Percentiles rank a stretch among this genome's conserved stretches.
Evolutionary conservation across 2,329 filamentous ascomycete species (phyloP).

Genomic region (Xylaria sp.): DNA sequence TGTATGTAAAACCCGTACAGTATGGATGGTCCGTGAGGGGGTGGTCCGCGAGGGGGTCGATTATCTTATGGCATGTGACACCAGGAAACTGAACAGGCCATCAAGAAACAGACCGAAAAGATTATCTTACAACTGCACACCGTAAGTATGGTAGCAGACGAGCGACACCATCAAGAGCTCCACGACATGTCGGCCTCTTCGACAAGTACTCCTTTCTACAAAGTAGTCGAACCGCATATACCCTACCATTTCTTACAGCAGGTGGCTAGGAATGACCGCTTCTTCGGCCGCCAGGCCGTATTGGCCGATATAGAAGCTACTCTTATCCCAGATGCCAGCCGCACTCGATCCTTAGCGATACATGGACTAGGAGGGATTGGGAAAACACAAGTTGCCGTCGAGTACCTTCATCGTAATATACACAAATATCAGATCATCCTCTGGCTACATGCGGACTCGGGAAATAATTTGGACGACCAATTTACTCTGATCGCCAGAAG

Average conservation of each 20-base stretch:
- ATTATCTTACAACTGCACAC: too few relatives aligned
- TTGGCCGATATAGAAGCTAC: slow-evolving; percentile 1
- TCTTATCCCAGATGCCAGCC: background rate
- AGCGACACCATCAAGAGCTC: background rate
- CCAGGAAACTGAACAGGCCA: slow-evolving; percentile 1
- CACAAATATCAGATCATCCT: slow-evolving; percentile 2
- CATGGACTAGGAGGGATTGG: too few relatives aligned
- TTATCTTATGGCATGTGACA: too few relatives aligned
- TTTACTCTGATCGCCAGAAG: slow-evolving; percentile 1
- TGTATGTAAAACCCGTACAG: too few relatives aligned
- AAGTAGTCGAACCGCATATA: background rate
- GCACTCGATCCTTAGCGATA: background rate
- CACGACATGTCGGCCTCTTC: slow-evolving; percentile 5
- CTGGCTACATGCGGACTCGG: slow-evolving; percentile 1
- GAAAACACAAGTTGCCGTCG: too few relatives aligned
- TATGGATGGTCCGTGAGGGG: too few relatives aligned
- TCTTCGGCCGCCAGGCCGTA: background rate
- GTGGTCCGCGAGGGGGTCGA: too few relatives aligned
- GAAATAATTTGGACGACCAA: slow-evolving; percentile 2
- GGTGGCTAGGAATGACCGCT: slow-evolving; percentile 1
- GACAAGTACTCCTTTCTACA: background rate
- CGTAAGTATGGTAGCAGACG: background rate
- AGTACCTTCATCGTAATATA: slow-evolving; percentile 1
- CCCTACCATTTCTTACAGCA: background rate
- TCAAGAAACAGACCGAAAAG: slow-evolving; percentile 3